Evolutionary conservation across 2,329 filamentous ascomycete genomes (phyloP), one percentile per base, ranked within the genome.

Genomic region (Shiraia bambusicola): DNA sequence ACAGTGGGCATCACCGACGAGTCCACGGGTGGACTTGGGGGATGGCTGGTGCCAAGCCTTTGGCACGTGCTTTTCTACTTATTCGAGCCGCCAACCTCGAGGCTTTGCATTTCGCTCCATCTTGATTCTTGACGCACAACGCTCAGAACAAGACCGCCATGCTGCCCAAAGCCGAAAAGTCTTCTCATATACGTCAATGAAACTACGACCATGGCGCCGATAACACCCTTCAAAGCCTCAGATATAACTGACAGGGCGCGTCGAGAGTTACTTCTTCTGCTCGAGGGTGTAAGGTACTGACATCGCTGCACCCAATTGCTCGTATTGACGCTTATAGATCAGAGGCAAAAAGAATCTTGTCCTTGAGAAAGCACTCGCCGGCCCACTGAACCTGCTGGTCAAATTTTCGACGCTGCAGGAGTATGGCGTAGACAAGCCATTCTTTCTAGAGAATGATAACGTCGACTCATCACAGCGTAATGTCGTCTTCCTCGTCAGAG

Each of bases 341-440:
- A 88, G 92, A 66, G 94, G 94, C 58, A 98, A 97, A 81, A 98
- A 98, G 79, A 97, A 96, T 64, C 77, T 98, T 48, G 87, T 98
- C 37, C 86, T 98, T 64, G 92, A 97, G 69, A 88, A 87, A 70
- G 85, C 84, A 59, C 79, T 98, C 58, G 90, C 92, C 55, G 93
- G 92, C 16, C 88, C 91, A 22, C 80, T 98, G 56, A 89, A 91
- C 45, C 79, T 92, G 45, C 86, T 98, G 55, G 89, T 95, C 72
- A 96, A 96, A 69, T 95, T 96, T 63, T 92, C 92, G 15, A 92
- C 88, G 8, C 79, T 96, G 12, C 89, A 97, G 66, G 93, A 98
- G 63, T 96, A 97, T 73, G 94, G 94, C 22, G 91, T 98, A 56
- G 91, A 97, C 70, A 95, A 95, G 70, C 88, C 96, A 55, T 98